Conservation (phyloP, 2,329 filamentous ascomycete genomes). For the Clarireedia hainanense region DNA sequence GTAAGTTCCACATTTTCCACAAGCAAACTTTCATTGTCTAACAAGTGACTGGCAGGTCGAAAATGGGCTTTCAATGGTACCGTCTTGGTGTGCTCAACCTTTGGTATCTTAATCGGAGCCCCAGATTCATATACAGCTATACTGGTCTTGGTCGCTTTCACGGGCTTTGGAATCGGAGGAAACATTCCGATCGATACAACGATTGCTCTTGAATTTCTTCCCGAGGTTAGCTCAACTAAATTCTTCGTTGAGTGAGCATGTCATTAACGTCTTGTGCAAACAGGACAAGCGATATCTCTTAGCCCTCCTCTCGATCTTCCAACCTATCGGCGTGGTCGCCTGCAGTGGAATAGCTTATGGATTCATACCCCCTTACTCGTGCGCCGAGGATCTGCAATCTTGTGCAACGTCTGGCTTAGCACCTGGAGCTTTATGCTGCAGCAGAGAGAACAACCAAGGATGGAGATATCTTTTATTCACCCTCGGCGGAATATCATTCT, state of each 20-base stretch:
- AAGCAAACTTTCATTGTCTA: not conserved
- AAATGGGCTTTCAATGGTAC: conserved; percentile 23
- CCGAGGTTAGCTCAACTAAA: conserved; percentile 11
- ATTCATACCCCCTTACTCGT: conserved; percentile 17
- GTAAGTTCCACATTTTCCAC: conserved; percentile 1
- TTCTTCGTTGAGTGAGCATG: not conserved
- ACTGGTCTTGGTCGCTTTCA: conserved; percentile 14
- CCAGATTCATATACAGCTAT: conserved; percentile 16
- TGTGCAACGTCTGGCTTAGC: conserved; percentile 19
- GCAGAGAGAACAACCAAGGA: conserved; percentile 42
- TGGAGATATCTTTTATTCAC: conserved; percentile 50
- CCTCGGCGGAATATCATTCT: conserved; percentile 45
- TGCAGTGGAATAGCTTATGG: conserved; percentile 21
- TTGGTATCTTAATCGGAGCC: conserved; percentile 17
- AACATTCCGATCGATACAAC: conserved; percentile 27
- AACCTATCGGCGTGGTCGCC: conserved; percentile 22
- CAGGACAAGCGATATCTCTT: conserved; percentile 22
- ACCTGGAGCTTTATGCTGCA: conserved; percentile 19
- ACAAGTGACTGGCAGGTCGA: conserved; percentile 12
- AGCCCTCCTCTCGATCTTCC: conserved; percentile 21
- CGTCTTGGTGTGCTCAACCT: conserved; percentile 15
- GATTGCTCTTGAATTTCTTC: conserved; percentile 24
- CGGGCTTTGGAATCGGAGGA: conserved; percentile 23
- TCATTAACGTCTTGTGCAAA: not conserved
- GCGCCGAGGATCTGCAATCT: conserved; percentile 9